Evolutionary conservation across 2,329 filamentous ascomycete species (phyloP).

Genomic region (Alternaria sp.): DNA sequence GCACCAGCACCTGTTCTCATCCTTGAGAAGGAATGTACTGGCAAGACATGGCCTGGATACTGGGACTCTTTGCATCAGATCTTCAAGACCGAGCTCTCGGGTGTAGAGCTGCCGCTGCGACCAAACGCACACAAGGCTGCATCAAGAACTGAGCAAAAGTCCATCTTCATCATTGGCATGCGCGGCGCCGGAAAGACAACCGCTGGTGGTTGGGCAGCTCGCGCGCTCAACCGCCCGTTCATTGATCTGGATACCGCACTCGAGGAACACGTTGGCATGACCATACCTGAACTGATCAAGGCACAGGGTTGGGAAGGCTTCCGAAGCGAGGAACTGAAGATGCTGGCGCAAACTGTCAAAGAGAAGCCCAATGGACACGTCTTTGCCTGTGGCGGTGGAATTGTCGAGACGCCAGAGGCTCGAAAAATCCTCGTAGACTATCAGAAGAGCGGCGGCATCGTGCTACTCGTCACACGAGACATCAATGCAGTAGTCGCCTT

Average conservation of each 20-base stretch:
- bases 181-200: slow-evolving; percentile 97
- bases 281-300: slow-evolving; percentile 87
- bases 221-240: slow-evolving; percentile 77
- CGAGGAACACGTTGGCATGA: slow-evolving; percentile 75
- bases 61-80: slow-evolving; percentile 87
- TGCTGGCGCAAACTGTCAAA: slow-evolving; percentile 77
- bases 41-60: slow-evolving; percentile 99
- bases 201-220: slow-evolving; percentile 84
- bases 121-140: slow-evolving; percentile 45
- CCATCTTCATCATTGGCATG: slow-evolving; percentile 97
- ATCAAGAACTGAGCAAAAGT: slow-evolving; percentile 60
- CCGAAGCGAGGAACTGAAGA: slow-evolving; percentile 76
- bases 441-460: slow-evolving; percentile 78
- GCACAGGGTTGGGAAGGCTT: slow-evolving; percentile 87
- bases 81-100: slow-evolving; percentile 80
- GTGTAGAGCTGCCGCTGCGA: slow-evolving; percentile 66
- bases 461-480: slow-evolving; percentile 87
- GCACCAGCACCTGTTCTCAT: slow-evolving; percentile 78
- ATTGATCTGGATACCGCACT: slow-evolving; percentile 90
- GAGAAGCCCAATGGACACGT: slow-evolving; percentile 80
- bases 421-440: slow-evolving; percentile 79
- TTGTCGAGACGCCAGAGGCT: slow-evolving; percentile 86
- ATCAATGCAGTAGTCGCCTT: slow-evolving; percentile 90
- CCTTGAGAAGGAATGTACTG: slow-evolving; percentile 89
- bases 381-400: slow-evolving; percentile 92